These are phyloP conservation scores for Lentinula sp. DNA, from an alignment of 768 basidiomycete species.

Conservation along the genomic window DNA sequence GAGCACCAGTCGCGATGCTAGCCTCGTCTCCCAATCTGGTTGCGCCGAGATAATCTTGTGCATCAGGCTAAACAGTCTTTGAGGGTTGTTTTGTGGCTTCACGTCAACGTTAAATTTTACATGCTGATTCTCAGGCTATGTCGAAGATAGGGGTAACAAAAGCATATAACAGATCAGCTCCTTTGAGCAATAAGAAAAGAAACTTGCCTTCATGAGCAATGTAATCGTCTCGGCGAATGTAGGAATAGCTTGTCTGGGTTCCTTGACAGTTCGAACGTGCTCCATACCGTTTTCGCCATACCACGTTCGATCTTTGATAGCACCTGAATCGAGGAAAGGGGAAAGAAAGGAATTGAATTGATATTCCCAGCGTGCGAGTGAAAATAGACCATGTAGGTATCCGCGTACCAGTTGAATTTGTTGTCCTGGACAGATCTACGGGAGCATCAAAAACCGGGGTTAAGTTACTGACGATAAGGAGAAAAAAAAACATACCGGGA, in stretches of 20 bases:
- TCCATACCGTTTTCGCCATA: slow-evolving; percentile 67
- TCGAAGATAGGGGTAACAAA: neutral
- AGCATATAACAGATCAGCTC: slow-evolving; percentile 7
- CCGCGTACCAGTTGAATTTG: slow-evolving; percentile 57
- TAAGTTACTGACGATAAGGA: neutral
- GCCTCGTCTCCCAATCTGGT: slow-evolving; percentile 62
- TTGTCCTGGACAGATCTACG: slow-evolving; percentile 70
- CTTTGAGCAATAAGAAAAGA: slow-evolving; percentile 6
- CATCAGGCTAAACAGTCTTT: slow-evolving; percentile 78
- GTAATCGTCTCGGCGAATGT: slow-evolving; percentile 82
- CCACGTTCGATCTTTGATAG: slow-evolving; percentile 69
- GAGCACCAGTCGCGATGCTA: slow-evolving; percentile 77
- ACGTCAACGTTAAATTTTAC: slow-evolving; percentile 87
- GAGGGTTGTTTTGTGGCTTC: slow-evolving; percentile 89
- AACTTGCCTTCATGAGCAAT: slow-evolving; percentile 66
- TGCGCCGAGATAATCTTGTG: slow-evolving; percentile 58
- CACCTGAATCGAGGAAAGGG: slow-evolving; percentile 37
- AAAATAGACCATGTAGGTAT: neutral
- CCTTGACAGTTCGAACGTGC: slow-evolving; percentile 72
- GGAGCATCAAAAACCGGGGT: neutral
- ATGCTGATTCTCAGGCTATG: slow-evolving; percentile 67
- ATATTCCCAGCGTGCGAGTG: neutral
- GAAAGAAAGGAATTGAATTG: slow-evolving; percentile 1
- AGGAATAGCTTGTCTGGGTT: slow-evolving; percentile 82
- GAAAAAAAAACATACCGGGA: slow-evolving; percentile 45